Base-by-base conservation (phyloP, 164 flowering plant genomes). In the Vitis riparia region DNA sequence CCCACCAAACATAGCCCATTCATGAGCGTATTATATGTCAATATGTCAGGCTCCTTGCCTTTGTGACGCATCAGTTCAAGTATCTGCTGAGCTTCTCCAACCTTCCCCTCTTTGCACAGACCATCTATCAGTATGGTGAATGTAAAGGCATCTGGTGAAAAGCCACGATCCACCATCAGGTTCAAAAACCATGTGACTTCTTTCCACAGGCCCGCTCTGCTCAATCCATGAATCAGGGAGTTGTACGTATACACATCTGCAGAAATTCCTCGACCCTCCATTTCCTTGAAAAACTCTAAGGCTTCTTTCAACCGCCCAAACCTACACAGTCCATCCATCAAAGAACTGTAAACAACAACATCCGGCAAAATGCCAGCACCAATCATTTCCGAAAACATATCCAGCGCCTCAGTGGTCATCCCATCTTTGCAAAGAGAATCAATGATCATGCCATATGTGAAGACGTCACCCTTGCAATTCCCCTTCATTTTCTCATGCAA, bases 371-470 rank as follows among this genome's bases (percentile, higher is more conserved):
- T 59, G 2, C 73, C 67, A 53, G 7, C 19, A 19, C 48, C n/a
- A 2, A 19, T 63, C 73, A 70, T 70, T 56, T 71, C 69, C 29
- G 7, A 11, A 14, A 71, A 71, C 58, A 71, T 29, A 49, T 29
- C 30, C 37, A 50, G 8, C 2, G 65, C 74, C 37, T 66, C 52
- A 30, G 65, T 29, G 16, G 51, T 17, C 57, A 16, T 14, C 58
- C 67, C 30, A 59, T 71, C 65, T 57, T 59, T 71, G 69, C 63
- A 65, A 58, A 71, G 74, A 14, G 63, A 10, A 51, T 59, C 59
- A 32, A 71, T 71, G 27, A 71, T 57, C 51, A 14, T 59, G 51
- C 65, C 52, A 14, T 65, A 65, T 0, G 64, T 57, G 11, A 49
- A 8, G 16, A 65, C 30, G 32, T 71, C 30, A 1, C 59, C 64